Evolutionary conservation across 768 basidiomycete species (phyloP).

Genomic region (Lactarius sp.): DNA sequence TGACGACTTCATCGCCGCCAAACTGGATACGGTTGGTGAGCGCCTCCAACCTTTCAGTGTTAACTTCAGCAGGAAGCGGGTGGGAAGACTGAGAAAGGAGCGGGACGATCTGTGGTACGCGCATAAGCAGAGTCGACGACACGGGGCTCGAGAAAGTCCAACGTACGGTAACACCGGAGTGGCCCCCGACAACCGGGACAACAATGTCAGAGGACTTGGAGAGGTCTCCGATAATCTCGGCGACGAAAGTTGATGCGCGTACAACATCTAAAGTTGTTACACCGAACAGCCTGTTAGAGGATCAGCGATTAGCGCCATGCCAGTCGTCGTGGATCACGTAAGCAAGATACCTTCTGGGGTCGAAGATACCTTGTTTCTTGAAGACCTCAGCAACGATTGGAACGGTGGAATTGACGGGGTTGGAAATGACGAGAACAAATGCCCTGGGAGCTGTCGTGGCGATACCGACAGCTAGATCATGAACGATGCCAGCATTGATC

Average conservation of each 20-base stretch:
- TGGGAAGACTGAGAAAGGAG: constrained; percentile 87
- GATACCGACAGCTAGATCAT: constrained; percentile 86
- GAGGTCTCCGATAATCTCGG: constrained; percentile 66
- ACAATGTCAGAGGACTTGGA: constrained; percentile 55
- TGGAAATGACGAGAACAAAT: constrained; percentile 93
- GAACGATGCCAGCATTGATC: constrained; percentile 98
- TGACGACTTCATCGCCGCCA: constrained; percentile 96
- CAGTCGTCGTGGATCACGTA: background rate
- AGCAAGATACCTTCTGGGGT: constrained; percentile 73
- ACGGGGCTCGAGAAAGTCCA: background rate
- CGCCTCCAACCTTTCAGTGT: constrained; percentile 45
- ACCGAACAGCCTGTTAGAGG: constrained; percentile 75
- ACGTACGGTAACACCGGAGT: constrained; percentile 84
- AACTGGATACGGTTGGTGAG: constrained; percentile 88
- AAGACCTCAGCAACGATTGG: constrained; percentile 94
- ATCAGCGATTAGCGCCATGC: background rate
- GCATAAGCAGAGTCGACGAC: background rate
- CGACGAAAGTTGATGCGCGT: constrained; percentile 93
- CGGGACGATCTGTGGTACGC: constrained; percentile 67
- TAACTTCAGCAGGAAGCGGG: constrained; percentile 56
- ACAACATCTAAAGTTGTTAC: constrained; percentile 98
- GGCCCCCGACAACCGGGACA: constrained; percentile 92
- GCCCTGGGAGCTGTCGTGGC: constrained; percentile 84
- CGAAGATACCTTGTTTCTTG: constrained; percentile 87
- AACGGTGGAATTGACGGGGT: constrained; percentile 99